Evolutionary conservation across 2,329 filamentous ascomycete genomes (phyloP), one percentile per base, ranked within the genome.

Genomic region (Lecanicillium sp.): DNA sequence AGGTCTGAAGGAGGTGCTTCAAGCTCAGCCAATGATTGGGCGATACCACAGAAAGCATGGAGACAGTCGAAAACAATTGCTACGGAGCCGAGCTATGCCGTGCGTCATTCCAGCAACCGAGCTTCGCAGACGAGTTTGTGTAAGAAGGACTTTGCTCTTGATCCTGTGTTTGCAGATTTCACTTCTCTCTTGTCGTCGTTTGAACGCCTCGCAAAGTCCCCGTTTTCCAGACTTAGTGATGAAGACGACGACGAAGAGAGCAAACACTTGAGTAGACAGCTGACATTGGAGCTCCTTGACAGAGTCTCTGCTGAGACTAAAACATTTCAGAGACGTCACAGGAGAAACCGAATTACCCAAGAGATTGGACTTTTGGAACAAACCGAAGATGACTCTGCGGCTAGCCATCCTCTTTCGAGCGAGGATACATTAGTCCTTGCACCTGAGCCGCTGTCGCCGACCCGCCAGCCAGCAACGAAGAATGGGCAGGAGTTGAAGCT

Each of bases 361-460:
- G 33, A n/a, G 5, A 28, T 22, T 27, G 17, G 31, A 19, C 32
- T 18, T 6, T 19, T 30, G 9, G 29, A 17, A 5, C 30, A 28
- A 17, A 31, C 30, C 9, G n/a, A 16, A 4, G 13, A 39, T 27
- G 12, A 40, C 22, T 28, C 40, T 37, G 7, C 25, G 35, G 9
- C 33, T 12, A 33, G 37, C 31, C 22, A 35, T 33, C 32, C 38
- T 29, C 32, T 43, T 45, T 17, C 40, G 40, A 17, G 8, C 7
- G 32, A 39, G 16, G 41, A 47, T 9, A 51, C 55, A 20, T 50
- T 57, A 11, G 62, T 70, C 27, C 45, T 70, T 25, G 64, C 64
- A 4, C 69, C 69, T n/a, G 61, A 66, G 33, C 68, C 68, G 12
- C 64, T 71, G 4, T 73, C 68, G 13, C 65, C 68, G 25, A 57